These are phyloP conservation scores for Fusarium brachygibbosum DNA, from an alignment of 2,329 filamentous ascomycete species.

Conservation along the genomic window DNA sequence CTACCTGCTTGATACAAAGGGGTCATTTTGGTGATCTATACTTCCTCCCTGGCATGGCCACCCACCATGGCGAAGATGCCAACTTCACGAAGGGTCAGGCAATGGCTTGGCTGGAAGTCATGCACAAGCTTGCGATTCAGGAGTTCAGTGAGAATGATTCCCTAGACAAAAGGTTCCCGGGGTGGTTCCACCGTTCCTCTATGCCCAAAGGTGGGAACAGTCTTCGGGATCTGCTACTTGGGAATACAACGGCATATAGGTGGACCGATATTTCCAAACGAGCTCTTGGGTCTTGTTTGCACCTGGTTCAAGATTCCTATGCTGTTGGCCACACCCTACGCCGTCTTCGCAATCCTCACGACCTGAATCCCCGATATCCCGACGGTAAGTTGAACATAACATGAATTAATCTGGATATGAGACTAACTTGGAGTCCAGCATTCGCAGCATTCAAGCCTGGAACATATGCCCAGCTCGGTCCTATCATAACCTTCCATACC, in stretches of 20 bases:
- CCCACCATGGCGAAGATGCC: no score
- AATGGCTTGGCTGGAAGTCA: no score
- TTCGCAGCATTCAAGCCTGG: neutral
- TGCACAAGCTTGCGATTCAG: neutral
- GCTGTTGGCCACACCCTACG: neutral
- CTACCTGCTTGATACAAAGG: neutral
- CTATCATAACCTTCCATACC: neutral
- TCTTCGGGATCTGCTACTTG: neutral
- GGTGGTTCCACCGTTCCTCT: neutral
- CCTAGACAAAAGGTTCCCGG: neutral
- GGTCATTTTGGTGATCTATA: neutral
- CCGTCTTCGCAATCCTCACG: neutral
- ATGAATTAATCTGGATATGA: neutral
- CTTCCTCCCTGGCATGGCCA: neutral
- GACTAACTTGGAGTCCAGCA: neutral
- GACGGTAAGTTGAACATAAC: neutral
- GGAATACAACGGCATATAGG: neutral
- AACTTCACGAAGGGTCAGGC: no score
- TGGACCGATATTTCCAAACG: neutral
- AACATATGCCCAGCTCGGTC: neutral
- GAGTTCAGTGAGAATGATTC: neutral
- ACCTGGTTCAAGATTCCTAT: neutral
- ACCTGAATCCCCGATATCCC: neutral
- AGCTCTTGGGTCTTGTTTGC: neutral
- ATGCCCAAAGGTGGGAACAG: neutral